phyloP scores from a whole-genome alignment of 805 yeast species.

The Lachancea kluyveri region DNA sequence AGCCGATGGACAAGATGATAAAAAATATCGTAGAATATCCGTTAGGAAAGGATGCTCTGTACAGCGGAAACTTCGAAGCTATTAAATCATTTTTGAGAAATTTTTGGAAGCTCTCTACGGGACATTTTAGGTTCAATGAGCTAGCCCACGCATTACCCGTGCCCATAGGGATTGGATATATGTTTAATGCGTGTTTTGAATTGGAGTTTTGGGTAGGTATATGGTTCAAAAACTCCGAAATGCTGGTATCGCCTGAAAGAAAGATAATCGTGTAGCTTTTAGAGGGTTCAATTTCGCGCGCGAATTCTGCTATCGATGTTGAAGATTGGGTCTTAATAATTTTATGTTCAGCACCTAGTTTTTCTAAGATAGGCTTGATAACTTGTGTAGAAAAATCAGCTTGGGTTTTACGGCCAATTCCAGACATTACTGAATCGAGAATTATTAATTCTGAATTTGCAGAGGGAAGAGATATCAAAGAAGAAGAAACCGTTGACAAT shows the following conservation, averaged over 20 bases:
- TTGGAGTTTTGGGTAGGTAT: constrained; percentile 18
- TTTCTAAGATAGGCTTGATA: constrained; percentile 42
- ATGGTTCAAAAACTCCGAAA: constrained; percentile 66
- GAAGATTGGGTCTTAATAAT: constrained; percentile 40
- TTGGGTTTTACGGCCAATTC: constrained; percentile 29
- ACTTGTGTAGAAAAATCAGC: constrained; percentile 38
- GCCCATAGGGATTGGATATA: constrained; percentile 59
- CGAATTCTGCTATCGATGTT: constrained; percentile 37
- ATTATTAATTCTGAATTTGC: constrained; percentile 17
- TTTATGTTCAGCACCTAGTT: constrained; percentile 31
- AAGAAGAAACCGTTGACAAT: neutral
- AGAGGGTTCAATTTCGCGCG: constrained; percentile 24
- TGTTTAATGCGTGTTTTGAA: constrained; percentile 7
- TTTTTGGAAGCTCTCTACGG: constrained; percentile 31
- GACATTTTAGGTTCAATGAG: constrained; percentile 42
- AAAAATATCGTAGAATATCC: constrained; percentile 30
- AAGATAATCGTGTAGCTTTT: constrained; percentile 43
- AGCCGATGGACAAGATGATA: constrained; percentile 78
- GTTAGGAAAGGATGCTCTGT: constrained; percentile 28
- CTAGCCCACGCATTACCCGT: constrained; percentile 80
- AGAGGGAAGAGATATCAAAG: neutral
- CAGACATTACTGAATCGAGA: constrained; percentile 34
- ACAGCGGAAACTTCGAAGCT: constrained; percentile 27
- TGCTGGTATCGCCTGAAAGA: constrained; percentile 82
- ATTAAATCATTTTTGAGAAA: constrained; percentile 24